A percentile compares a stretch with the other conserved stretches of the same genome.
These are phyloP conservation scores for Leucogyrophana mollusca DNA, from an alignment of 768 basidiomycete species.

Conservation along the genomic window DNA sequence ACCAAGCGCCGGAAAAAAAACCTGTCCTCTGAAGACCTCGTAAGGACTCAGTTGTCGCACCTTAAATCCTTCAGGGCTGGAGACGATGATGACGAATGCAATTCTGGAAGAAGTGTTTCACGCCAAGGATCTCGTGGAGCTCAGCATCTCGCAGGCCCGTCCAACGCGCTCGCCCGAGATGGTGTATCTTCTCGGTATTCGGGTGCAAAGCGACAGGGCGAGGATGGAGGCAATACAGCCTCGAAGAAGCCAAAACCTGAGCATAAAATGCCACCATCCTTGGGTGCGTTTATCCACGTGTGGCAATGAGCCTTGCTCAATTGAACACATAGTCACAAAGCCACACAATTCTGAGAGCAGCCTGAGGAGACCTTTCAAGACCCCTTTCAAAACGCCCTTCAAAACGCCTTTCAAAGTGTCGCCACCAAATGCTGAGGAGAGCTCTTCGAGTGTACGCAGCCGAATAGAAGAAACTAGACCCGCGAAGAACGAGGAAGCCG, in stretches of 20 bases:
- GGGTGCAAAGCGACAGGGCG: conserved; percentile 15
- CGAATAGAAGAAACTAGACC: neutral
- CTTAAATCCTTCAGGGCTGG: conserved; percentile 11
- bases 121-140: too few species aligned
- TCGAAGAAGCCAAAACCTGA: conserved; percentile 21
- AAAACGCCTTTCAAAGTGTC: conserved; percentile 20
- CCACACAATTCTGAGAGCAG: conserved; percentile 39
- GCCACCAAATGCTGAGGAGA: neutral
- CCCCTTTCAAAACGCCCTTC: conserved; percentile 40
- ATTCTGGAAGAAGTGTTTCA: too few species aligned
- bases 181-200: neutral
- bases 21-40: conserved; percentile 43
- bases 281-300: conserved; percentile 16
- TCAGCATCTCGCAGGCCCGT: conserved; percentile 1
- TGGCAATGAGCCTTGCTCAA: neutral
- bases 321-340: conserved; percentile 40
- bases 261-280: conserved; percentile 17
- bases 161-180: neutral
- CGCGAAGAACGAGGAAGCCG: neutral
- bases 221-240: conserved; percentile 9
- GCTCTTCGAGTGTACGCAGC: neutral
- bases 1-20: conserved; percentile 45
- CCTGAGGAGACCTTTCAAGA: conserved; percentile 50
- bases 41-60: conserved; percentile 22
- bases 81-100: conserved; percentile 29